Evolutionary conservation across 2,329 filamentous ascomycete genomes (phyloP).

Genomic region (Aspergillus caelatus): DNA sequence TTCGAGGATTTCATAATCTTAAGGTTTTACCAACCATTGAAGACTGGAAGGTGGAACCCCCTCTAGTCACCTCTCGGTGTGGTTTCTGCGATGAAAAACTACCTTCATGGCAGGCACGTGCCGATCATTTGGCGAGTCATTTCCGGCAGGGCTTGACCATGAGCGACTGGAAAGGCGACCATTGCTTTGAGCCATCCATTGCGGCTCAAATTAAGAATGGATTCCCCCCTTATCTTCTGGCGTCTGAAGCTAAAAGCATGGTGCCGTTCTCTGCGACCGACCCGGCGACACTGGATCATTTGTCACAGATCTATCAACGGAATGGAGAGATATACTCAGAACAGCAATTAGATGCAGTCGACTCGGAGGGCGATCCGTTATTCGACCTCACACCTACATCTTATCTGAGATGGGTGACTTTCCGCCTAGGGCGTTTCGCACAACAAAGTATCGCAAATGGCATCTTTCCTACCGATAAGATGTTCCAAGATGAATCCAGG

Average conservation of each 20-base stretch:
- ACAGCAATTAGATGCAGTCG: not conserved
- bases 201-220: slow-evolving; percentile 19
- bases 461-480: slow-evolving; percentile 25
- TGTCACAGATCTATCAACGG: slow-evolving; percentile 14
- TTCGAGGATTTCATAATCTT: slow-evolving; percentile 11
- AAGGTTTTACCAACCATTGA: slow-evolving; percentile 13
- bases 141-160: slow-evolving; percentile 18
- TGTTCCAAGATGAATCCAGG: slow-evolving; percentile 28
- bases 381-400: not conserved
- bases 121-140: slow-evolving; percentile 13
- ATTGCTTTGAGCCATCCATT: slow-evolving; percentile 19
- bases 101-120: slow-evolving; percentile 7
- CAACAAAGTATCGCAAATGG: slow-evolving; percentile 19
- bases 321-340: not conserved
- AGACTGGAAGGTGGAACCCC: slow-evolving; percentile 15
- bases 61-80: slow-evolving; percentile 13
- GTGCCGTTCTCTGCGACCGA: slow-evolving; percentile 22
- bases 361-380: not conserved
- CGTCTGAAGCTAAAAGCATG: slow-evolving; percentile 17
- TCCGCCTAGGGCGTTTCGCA: slow-evolving; percentile 23
- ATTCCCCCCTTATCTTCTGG: slow-evolving; percentile 24
- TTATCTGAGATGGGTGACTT: slow-evolving; percentile 15
- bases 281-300: slow-evolving; percentile 12
- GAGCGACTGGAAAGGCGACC: slow-evolving; percentile 20
- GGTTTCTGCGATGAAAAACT: slow-evolving; percentile 16